Evolutionary conservation across 2,329 filamentous ascomycete genomes (phyloP).

Genomic region (Aureobasidium pullulans): DNA sequence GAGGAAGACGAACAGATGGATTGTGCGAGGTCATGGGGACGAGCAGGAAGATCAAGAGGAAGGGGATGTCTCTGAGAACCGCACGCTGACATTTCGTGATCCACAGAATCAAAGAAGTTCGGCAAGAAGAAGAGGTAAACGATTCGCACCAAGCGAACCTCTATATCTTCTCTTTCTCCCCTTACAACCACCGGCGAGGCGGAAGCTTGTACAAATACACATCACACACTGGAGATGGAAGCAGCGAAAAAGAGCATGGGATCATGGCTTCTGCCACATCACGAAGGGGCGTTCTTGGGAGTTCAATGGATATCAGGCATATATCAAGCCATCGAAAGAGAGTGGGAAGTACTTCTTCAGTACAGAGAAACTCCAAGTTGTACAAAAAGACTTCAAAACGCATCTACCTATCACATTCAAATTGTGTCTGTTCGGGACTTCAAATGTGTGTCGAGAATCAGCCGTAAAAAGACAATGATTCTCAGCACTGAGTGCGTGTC

Average conservation of each 20-base stretch:
- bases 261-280: too few relatives aligned
- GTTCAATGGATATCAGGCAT: too few relatives aligned
- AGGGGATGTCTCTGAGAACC: neutral
- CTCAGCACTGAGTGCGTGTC: too few relatives aligned
- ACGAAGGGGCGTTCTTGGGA: too few relatives aligned
- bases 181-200: neutral
- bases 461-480: too few relatives aligned
- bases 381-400: too few relatives aligned
- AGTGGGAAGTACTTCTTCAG: too few relatives aligned
- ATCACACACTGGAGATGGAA: neutral
- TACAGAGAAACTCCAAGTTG: too few relatives aligned
- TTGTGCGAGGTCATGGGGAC: neutral
- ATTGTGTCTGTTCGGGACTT: too few relatives aligned
- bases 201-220: neutral
- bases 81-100: neutral
- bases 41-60: neutral
- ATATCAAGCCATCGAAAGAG: too few relatives aligned
- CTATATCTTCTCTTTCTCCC: neutral
- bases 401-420: too few relatives aligned
- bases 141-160: neutral
- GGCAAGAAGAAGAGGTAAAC: slow-evolving; percentile 14
- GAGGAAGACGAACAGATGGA: neutral
- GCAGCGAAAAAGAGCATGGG: neutral
- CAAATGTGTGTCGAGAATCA: too few relatives aligned
- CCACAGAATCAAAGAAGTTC: slow-evolving; percentile 14